Evolutionary conservation across 805 yeast genomes (phyloP).

Genomic region (Metschnikowia continentalis): DNA sequence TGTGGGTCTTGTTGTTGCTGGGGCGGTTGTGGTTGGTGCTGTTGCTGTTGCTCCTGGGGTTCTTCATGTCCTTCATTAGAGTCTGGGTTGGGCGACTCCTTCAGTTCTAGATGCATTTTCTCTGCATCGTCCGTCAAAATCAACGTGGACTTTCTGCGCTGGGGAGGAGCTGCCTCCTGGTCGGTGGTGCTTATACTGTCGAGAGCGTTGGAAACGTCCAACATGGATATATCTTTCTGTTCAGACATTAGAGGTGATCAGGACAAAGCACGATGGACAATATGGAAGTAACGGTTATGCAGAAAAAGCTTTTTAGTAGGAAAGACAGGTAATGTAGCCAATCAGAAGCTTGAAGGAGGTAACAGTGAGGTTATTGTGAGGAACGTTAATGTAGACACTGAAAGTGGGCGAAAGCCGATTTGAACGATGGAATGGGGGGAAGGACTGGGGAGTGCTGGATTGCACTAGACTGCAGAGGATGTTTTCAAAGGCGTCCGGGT

Average conservation of each 20-base stretch:
- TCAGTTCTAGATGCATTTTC: conserved; percentile 40
- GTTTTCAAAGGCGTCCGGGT: background rate
- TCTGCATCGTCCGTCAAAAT: conserved; percentile 62
- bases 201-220: conserved; percentile 37
- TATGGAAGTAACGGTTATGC: background rate
- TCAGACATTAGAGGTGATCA: conserved; percentile 13
- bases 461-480: too few relatives aligned
- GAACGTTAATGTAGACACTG: background rate
- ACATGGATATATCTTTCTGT: conserved; percentile 39
- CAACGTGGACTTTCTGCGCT: conserved; percentile 64
- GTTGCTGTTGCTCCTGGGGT: background rate
- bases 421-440: background rate
- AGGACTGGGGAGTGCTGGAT: too few relatives aligned
- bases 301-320: too few relatives aligned
- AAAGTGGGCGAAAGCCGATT: background rate
- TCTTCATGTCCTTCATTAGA: background rate
- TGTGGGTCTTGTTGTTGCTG: background rate
- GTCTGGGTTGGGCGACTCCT: conserved; percentile 15
- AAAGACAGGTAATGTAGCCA: background rate
- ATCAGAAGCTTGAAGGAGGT: background rate
- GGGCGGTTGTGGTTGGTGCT: background rate
- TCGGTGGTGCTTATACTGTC: conserved; percentile 14
- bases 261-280: background rate
- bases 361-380: background rate
- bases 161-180: conserved; percentile 20